Conservation (phyloP, 192 early-diverging fungal species). For the Endogone sp. region DNA sequence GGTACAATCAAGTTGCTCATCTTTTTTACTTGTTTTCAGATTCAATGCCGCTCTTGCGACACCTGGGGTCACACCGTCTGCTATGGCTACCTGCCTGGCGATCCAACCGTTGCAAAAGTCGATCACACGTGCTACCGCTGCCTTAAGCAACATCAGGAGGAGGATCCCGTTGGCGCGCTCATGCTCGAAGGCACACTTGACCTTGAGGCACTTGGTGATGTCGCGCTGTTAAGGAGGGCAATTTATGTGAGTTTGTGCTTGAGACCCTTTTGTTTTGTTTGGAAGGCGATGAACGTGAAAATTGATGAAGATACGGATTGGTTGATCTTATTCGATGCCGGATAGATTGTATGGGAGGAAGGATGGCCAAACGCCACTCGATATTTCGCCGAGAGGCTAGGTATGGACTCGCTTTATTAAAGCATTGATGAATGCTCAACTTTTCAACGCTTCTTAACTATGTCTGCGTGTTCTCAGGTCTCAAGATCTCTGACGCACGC, state of each 20-base stretch:
- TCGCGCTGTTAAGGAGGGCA: background rate
- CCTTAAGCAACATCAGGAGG: slow-evolving; percentile 9
- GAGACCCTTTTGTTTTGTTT: background rate
- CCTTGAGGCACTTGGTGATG: background rate
- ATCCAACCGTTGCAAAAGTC: slow-evolving; percentile 17
- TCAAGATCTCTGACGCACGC: background rate
- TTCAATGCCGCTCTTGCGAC: slow-evolving; percentile 30
- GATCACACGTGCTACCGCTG: slow-evolving; percentile 32
- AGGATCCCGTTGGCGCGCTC: background rate
- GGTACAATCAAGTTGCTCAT: no score
- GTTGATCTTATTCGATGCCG: background rate
- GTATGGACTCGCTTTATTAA: background rate
- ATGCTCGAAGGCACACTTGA: background rate
- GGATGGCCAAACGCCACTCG: background rate
- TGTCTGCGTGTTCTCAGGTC: background rate
- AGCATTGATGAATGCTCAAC: no score
- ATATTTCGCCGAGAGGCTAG: background rate
- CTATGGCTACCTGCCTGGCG: slow-evolving; percentile 32
- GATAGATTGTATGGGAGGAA: slow-evolving; percentile 1
- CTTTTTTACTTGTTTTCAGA: no score
- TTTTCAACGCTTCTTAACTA: background rate
- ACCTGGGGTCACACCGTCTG: slow-evolving; percentile 36
- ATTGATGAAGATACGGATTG: no score
- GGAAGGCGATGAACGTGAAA: no score
- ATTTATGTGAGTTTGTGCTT: background rate